Evolutionary conservation across 495 filamentous ascomycete species (phyloP).

Genomic region (Penicillium coprophilum): DNA sequence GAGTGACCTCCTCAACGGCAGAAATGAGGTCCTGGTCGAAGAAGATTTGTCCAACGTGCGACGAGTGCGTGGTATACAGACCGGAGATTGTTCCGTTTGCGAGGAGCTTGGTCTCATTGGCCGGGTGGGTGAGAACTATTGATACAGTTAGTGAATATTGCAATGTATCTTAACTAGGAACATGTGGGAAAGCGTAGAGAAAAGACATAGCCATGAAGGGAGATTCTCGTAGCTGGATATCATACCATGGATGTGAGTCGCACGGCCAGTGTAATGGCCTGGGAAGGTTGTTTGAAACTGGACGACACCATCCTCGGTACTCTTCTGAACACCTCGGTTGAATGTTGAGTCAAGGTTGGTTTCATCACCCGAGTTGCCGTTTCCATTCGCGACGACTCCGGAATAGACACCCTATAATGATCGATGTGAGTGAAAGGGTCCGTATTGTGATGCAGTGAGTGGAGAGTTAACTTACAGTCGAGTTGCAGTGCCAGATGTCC

Average conservation of each 20-base stretch:
- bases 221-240: neutral
- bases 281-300: conserved; percentile 54
- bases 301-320: conserved; percentile 49
- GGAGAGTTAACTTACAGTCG: conserved; percentile 25
- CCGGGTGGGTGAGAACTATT: conserved; percentile 39
- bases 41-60: conserved; percentile 64
- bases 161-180: neutral
- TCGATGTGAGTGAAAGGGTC: neutral
- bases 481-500: conserved; percentile 61
- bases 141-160: neutral
- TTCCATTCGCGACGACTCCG: conserved; percentile 52
- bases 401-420: conserved; percentile 52
- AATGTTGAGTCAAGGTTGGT: conserved; percentile 47
- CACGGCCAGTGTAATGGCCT: conserved; percentile 52
- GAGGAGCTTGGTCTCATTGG: conserved; percentile 31
- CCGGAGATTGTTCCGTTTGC: conserved; percentile 36
- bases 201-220: neutral
- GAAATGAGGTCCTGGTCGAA: conserved; percentile 56
- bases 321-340: conserved; percentile 53
- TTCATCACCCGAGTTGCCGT: conserved; percentile 43
- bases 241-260: conserved; percentile 39
- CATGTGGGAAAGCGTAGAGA: no score
- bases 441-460: neutral
- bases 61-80: conserved; percentile 29
- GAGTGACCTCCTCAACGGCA: conserved; percentile 45